A percentile compares a stretch with the other conserved stretches of the same genome.
These are phyloP conservation scores for Trichoderma sp. DNA, from an alignment of 2,329 filamentous ascomycete genomes.

Conservation along the genomic window DNA sequence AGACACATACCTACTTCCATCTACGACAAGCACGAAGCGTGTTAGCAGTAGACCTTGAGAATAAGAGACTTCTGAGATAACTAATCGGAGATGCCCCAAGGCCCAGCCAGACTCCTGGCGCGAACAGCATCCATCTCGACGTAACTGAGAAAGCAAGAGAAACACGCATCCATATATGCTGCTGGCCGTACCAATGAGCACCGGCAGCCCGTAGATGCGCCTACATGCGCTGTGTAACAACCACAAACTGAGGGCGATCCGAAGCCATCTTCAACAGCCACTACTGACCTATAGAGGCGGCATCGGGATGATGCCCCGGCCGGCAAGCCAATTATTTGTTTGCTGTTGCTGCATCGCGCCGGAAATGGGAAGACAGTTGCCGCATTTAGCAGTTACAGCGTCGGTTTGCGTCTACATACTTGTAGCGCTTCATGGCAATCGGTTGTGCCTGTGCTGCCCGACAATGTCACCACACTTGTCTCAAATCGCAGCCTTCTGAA, in stretches of 20 bases:
- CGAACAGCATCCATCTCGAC: background rate
- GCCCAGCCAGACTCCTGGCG: too few species aligned
- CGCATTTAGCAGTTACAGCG: constrained; percentile 9
- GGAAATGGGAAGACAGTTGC: constrained; percentile 14
- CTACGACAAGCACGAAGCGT: background rate
- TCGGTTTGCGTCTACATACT: constrained; percentile 10
- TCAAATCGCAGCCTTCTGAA: constrained; percentile 4
- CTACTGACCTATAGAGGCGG: background rate
- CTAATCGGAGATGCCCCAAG: background rate
- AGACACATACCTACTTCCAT: background rate
- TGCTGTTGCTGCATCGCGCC: constrained; percentile 7
- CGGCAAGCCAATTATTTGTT: background rate
- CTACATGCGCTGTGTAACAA: constrained; percentile 7
- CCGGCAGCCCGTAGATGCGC: background rate
- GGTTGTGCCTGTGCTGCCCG: constrained; percentile 4
- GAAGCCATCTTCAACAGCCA: constrained; percentile 19
- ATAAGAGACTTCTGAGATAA: background rate
- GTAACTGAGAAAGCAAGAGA: background rate
- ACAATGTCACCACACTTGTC: constrained; percentile 13
- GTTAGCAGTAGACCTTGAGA: background rate
- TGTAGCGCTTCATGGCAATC: background rate
- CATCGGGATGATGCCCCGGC: constrained; percentile 9
- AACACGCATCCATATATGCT: background rate
- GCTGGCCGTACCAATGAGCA: constrained; percentile 8
- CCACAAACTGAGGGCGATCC: constrained; percentile 7